Conservation (phyloP, 108 stramenopile species). For the Bacterosira constricta region DNA sequence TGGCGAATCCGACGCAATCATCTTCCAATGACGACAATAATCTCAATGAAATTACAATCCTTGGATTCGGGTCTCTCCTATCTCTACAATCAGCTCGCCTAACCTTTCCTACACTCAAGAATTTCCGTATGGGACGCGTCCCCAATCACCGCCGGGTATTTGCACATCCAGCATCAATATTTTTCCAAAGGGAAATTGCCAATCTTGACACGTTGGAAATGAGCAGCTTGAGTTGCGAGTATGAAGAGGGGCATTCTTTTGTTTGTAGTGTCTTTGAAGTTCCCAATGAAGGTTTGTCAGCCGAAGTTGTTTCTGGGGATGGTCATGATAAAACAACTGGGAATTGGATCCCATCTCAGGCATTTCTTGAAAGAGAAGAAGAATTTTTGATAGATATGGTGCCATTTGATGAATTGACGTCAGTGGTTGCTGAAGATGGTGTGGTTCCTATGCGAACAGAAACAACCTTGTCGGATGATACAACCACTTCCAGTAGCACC, state of each 20-base stretch:
- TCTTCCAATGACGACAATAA: neutral
- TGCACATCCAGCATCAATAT: conserved; percentile 83
- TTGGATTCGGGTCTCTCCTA: conserved; percentile 85
- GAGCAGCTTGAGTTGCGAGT: conserved; percentile 70
- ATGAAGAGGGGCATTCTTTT: conserved; percentile 53
- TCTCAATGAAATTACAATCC: conserved; percentile 60
- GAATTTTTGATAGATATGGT: conserved; percentile 72
- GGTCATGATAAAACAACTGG: neutral
- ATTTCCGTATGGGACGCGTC: conserved; percentile 84
- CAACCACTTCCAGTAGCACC: neutral
- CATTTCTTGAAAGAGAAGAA: conserved; percentile 57
- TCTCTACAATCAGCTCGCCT: conserved; percentile 61
- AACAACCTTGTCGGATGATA: neutral
- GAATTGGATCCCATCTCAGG: conserved; percentile 31
- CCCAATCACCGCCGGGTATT: conserved; percentile 81
- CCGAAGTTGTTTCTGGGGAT: conserved; percentile 7
- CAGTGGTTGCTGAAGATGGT: conserved; percentile 8
- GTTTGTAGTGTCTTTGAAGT: conserved; percentile 82
- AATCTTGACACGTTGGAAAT: conserved; percentile 75
- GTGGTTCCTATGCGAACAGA: neutral
- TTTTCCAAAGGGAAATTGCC: conserved; percentile 81
- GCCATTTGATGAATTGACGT: conserved; percentile 35
- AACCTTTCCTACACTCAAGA: conserved; percentile 76
- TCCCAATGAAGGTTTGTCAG: conserved; percentile 49
- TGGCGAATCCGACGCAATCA: no score